Percentiles rank a stretch among this genome's conserved stretches.
Conservation (phyloP, 2,329 filamentous ascomycete genomes). For the Massarina eburnea region DNA sequence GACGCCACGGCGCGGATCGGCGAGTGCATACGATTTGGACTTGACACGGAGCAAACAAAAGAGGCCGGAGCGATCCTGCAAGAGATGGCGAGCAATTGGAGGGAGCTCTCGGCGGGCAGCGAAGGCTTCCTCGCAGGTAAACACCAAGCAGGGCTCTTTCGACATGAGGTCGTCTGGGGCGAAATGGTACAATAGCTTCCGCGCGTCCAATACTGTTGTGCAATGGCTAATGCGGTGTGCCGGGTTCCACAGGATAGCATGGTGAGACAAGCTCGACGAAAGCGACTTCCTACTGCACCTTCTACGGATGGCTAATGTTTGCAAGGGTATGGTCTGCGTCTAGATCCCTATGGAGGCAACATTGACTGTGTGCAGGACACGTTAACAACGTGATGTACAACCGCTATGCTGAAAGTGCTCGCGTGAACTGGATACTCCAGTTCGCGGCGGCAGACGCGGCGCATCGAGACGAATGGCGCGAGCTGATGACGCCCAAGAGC, state of each 20-base stretch:
- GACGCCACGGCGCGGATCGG: conserved; percentile 68
- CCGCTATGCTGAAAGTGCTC: conserved; percentile 77
- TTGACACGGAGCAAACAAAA: conserved; percentile 58
- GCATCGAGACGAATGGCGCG: conserved; percentile 65
- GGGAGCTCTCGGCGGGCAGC: conserved; percentile 69
- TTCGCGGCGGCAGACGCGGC: conserved; percentile 65
- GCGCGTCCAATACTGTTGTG: conserved; percentile 9
- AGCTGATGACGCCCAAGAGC: conserved; percentile 66
- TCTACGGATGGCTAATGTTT: conserved; percentile 17
- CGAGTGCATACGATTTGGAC: conserved; percentile 74
- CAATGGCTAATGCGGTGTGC: conserved; percentile 29
- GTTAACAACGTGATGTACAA: conserved; percentile 87
- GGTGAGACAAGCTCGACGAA: conserved; percentile 46
- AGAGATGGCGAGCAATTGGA: conserved; percentile 67
- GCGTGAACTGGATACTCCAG: conserved; percentile 76
- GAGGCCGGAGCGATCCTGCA: conserved; percentile 63
- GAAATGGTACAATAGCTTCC: conserved; percentile 73
- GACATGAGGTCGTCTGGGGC: conserved; percentile 75
- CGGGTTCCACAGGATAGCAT: conserved; percentile 51
- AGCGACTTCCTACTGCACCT: conserved; percentile 7
- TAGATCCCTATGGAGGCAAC: conserved; percentile 6
- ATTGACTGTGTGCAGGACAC: conserved; percentile 58
- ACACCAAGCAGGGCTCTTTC: conserved; percentile 63
- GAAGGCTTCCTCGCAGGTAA: conserved; percentile 72
- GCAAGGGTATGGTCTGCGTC: conserved; percentile 14